Conservation (phyloP, 2,329 filamentous ascomycete genomes). For the Sclerotinia glacialis region DNA sequence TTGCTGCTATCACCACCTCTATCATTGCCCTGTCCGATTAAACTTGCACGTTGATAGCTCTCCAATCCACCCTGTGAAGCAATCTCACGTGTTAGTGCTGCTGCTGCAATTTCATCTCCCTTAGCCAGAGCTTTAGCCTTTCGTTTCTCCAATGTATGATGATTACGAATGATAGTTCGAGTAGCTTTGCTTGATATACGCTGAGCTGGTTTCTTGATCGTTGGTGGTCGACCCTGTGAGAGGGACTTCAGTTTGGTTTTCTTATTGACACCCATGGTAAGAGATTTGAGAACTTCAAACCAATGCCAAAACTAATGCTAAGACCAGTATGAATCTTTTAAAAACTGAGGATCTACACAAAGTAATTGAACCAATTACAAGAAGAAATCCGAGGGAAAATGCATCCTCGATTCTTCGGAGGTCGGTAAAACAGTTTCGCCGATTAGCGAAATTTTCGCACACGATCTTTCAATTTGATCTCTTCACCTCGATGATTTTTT, state of each 20-base stretch:
- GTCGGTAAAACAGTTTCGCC: background rate
- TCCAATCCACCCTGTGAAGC: constrained; percentile 58
- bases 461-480: constrained; percentile 16
- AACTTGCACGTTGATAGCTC: constrained; percentile 64
- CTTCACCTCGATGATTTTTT: background rate
- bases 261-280: constrained; percentile 45
- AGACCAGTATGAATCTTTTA: background rate
- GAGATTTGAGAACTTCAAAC: background rate
- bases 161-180: constrained; percentile 61
- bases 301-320: no score
- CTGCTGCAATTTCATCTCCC: constrained; percentile 51
- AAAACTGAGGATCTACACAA: constrained; percentile 13
- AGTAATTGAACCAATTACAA: background rate
- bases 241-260: constrained; percentile 49
- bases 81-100: constrained; percentile 52
- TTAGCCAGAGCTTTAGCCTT: constrained; percentile 53
- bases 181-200: constrained; percentile 65
- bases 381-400: background rate
- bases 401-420: background rate
- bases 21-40: constrained; percentile 64
- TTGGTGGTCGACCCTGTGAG: constrained; percentile 54
- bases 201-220: constrained; percentile 46
- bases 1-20: constrained; percentile 66
- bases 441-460: constrained; percentile 19
- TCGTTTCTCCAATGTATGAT: constrained; percentile 64